Conservation (phyloP, 371 early-diverging fungal species). For the Apophysomyces ossiformis region DNA sequence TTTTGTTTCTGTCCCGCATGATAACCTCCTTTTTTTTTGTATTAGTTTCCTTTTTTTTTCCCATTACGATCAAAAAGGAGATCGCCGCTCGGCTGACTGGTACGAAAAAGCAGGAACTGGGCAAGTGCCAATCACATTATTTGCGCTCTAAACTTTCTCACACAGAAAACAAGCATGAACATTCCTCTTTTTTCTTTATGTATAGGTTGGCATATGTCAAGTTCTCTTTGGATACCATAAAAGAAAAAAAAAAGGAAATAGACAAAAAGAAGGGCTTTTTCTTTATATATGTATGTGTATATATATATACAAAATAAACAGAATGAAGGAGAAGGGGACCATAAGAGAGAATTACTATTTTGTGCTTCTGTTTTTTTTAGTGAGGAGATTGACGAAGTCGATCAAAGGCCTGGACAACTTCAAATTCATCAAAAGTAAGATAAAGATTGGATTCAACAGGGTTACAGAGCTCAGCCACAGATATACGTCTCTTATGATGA, state of each 20-base stretch:
- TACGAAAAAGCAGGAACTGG: slow-evolving; percentile 9
- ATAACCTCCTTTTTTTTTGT: slow-evolving; percentile 8
- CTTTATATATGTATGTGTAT: no score
- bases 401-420: slow-evolving; percentile 49
- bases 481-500: slow-evolving; percentile 26
- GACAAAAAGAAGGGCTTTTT: not conserved
- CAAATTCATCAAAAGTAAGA: slow-evolving; percentile 48
- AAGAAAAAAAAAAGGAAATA: not conserved
- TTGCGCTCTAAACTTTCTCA: slow-evolving; percentile 2
- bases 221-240: not conserved
- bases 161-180: slow-evolving; percentile 5
- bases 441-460: slow-evolving; percentile 20
- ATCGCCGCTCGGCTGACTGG: slow-evolving; percentile 7
- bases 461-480: slow-evolving; percentile 43
- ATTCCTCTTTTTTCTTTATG: not conserved
- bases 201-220: slow-evolving; percentile 1
- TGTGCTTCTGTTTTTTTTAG: not conserved
- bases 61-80: slow-evolving; percentile 8
- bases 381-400: slow-evolving; percentile 30
- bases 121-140: slow-evolving; percentile 9
- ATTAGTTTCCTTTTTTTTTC: not conserved
- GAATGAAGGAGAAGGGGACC: no score
- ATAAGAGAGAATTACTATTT: no score
- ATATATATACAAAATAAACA: no score
- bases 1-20: not conserved